Percentiles rank a stretch among this genome's conserved stretches.
Evolutionary conservation across 306 rosid species (phyloP).

Genomic region (Medicago arabica): DNA sequence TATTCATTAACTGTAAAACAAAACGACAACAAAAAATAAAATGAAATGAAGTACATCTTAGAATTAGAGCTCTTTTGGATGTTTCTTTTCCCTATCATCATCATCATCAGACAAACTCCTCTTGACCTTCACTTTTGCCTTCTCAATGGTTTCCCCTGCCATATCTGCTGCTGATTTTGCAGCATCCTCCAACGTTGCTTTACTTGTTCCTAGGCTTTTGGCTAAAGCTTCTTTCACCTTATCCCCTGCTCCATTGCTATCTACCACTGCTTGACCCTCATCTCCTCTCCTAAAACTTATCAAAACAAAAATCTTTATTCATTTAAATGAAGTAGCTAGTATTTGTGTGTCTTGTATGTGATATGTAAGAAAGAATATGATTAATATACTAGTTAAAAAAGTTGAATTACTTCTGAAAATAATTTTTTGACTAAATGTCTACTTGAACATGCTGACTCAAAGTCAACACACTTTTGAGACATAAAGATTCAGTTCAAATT

Average conservation of each 20-base stretch:
- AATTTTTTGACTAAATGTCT: no score
- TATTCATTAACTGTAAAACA: no score
- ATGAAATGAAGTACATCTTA: neutral
- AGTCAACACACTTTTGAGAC: no score
- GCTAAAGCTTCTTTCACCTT: slow-evolving; percentile 39
- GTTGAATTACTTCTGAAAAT: no score
- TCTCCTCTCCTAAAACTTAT: slow-evolving; percentile 43
- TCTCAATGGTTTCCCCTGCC: neutral
- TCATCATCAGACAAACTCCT: neutral
- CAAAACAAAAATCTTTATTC: neutral
- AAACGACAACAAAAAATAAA: no score
- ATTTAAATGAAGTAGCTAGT: neutral
- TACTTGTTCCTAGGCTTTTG: slow-evolving; percentile 37
- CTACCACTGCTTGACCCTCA: neutral
- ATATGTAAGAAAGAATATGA: no score
- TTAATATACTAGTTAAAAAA: no score
- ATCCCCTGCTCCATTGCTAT: slow-evolving; percentile 29
- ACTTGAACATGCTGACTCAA: no score
- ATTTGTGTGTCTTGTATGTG: no score
- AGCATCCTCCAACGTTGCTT: slow-evolving; percentile 34
- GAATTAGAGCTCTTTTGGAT: neutral
- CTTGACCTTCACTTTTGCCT: neutral
- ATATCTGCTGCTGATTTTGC: slow-evolving; percentile 50
- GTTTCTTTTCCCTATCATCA: neutral
- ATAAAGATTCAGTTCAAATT: no score